Conservation (phyloP, 495 filamentous ascomycete genomes). For the Talaromyces proteolyticus region DNA sequence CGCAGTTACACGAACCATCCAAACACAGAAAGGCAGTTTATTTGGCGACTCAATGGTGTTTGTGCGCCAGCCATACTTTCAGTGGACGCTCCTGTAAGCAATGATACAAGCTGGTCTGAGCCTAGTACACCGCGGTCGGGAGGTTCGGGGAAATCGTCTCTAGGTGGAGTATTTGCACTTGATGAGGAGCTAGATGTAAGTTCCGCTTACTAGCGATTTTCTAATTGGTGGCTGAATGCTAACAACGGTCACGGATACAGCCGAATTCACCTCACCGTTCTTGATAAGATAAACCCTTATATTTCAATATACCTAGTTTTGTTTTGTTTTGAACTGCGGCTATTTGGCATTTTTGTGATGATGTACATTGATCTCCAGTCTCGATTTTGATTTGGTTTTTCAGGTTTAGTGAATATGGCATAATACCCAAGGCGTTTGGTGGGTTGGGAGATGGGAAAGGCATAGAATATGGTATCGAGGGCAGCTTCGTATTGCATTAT, state of each 20-base stretch:
- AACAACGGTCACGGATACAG: neutral
- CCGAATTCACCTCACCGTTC: too few species aligned
- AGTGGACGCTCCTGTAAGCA: neutral
- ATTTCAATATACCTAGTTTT: too few species aligned
- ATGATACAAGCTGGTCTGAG: neutral
- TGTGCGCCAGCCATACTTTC: neutral
- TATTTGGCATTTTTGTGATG: too few species aligned
- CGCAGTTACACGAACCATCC: too few species aligned
- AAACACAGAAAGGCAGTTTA: neutral
- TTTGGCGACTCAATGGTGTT: neutral
- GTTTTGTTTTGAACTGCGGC: too few species aligned
- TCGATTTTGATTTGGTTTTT: neutral
- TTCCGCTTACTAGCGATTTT: neutral
- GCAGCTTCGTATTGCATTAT: too few species aligned
- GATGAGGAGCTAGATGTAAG: constrained; percentile 1
- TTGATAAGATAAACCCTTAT: too few species aligned
- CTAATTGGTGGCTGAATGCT: neutral
- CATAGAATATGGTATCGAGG: too few species aligned
- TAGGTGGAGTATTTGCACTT: neutral
- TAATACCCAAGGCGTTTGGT: too few species aligned
- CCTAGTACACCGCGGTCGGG: neutral
- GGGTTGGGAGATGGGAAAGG: too few species aligned
- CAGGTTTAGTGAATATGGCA: too few species aligned
- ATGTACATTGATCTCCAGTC: neutral
- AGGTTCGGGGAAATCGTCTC: neutral